Conservation (phyloP, 495 filamentous ascomycete species). For the Penicillium canescens region DNA sequence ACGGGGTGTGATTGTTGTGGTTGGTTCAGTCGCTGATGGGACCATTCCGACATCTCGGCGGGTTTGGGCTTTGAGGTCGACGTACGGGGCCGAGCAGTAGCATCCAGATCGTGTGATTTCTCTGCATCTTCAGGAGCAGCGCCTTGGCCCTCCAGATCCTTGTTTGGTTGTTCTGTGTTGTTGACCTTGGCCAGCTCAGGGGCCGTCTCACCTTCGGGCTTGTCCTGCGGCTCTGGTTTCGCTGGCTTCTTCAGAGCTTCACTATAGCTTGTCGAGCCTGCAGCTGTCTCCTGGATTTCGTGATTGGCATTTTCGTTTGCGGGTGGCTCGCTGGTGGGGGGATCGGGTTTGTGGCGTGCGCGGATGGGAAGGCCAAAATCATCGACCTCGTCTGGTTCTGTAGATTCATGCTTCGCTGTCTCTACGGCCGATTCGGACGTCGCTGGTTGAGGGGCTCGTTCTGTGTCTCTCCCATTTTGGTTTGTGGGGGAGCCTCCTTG, state of each 20-base stretch:
- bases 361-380: conserved; percentile 50
- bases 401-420: conserved; percentile 8
- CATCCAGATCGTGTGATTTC: conserved; percentile 6
- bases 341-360: conserved; percentile 20
- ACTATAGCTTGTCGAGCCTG: conserved; percentile 1
- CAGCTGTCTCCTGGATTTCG: conserved; percentile 17
- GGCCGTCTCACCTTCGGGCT: not conserved
- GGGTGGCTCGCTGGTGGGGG: conserved; percentile 14
- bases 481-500: conserved; percentile 8
- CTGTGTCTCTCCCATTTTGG: conserved; percentile 17
- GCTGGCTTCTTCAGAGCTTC: conserved; percentile 1
- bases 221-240: conserved; percentile 4
- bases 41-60: conserved; percentile 73
- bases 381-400: conserved; percentile 33
- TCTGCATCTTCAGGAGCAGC: conserved; percentile 9
- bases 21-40: conserved; percentile 77
- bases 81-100: conserved; percentile 12
- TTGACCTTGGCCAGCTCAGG: not conserved
- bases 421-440: not conserved
- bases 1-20: conserved; percentile 47
- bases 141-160: conserved; percentile 1
- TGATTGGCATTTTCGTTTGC: conserved; percentile 22
- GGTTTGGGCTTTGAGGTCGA: conserved; percentile 22
- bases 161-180: conserved; percentile 1
- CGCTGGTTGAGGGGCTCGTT: conserved; percentile 11